phyloP scores from a whole-genome alignment of 192 early-diverging fungal species.

The Fimicolochytrium jonesii region DNA sequence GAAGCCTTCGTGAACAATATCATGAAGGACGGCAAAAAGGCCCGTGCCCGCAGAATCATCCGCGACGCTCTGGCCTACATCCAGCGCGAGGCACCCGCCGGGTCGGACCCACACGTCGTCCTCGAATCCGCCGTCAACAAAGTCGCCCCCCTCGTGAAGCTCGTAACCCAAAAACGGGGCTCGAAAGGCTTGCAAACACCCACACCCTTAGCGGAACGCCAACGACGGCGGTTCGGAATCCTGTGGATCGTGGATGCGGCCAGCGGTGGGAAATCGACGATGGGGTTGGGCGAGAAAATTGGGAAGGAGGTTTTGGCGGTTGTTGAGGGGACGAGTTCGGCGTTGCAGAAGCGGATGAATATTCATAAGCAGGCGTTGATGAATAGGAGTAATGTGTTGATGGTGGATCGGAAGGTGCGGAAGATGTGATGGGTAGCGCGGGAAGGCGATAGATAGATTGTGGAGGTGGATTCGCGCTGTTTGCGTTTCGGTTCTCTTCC shows the following conservation, averaged over 20 bases:
- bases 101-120: constrained; percentile 58
- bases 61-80: constrained; percentile 67
- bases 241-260: constrained; percentile 83
- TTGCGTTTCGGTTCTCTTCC: too few species aligned
- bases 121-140: constrained; percentile 69
- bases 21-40: constrained; percentile 90
- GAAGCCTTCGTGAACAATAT: constrained; percentile 83
- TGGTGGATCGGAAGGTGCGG: constrained; percentile 32
- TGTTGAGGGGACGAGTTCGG: constrained; percentile 63
- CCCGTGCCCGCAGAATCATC: constrained; percentile 64
- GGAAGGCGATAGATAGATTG: too few species aligned
- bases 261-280: constrained; percentile 53
- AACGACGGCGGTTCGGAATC: constrained; percentile 70
- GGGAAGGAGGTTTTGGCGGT: constrained; percentile 78
- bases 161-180: constrained; percentile 68
- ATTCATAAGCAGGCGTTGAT: constrained; percentile 78
- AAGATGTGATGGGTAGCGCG: too few species aligned
- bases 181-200: constrained; percentile 80
- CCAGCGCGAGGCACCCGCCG: constrained; percentile 28
- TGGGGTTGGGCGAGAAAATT: constrained; percentile 64
- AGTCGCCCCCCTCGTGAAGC: constrained; percentile 70
- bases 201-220: constrained; percentile 69
- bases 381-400: constrained; percentile 59
- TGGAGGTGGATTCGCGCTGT: too few species aligned
- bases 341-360: constrained; percentile 68